phyloP scores from a whole-genome alignment of 2,329 filamentous ascomycete genomes.

The Monilinia vaccinii-corymbosi region DNA sequence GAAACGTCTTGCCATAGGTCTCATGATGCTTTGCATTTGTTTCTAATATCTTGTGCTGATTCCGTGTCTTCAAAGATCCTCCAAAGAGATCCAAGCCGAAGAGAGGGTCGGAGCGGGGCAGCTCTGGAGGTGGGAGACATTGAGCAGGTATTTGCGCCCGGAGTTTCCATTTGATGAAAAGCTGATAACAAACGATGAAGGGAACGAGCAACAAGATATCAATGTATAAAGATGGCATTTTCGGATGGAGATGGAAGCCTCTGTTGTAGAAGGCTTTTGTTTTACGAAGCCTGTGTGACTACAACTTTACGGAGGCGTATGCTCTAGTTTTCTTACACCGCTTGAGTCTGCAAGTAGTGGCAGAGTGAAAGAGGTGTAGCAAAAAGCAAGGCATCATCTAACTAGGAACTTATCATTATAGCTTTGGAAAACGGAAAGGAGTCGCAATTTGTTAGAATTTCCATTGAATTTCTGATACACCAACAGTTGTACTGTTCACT shows the following conservation, averaged over 20 bases:
- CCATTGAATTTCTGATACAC: background rate
- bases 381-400: too few species aligned
- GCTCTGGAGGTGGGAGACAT: background rate
- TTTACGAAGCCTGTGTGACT: too few species aligned
- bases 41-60: background rate
- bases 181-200: background rate
- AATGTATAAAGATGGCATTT: background rate
- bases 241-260: too few species aligned
- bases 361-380: too few species aligned
- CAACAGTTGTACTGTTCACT: background rate
- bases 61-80: background rate
- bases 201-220: background rate
- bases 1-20: background rate
- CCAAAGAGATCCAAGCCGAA: conserved; percentile 1
- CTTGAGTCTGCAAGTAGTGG: too few species aligned
- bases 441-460: background rate
- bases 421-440: too few species aligned
- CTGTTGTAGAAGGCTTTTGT: background rate
- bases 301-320: too few species aligned
- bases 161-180: background rate
- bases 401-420: too few species aligned
- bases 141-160: background rate
- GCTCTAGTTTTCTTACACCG: too few species aligned
- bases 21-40: background rate
- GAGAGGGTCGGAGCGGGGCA: background rate